These are phyloP conservation scores for Crithidia mellificae DNA, from an alignment of 208 protist genomes.

Conservation along the genomic window DNA sequence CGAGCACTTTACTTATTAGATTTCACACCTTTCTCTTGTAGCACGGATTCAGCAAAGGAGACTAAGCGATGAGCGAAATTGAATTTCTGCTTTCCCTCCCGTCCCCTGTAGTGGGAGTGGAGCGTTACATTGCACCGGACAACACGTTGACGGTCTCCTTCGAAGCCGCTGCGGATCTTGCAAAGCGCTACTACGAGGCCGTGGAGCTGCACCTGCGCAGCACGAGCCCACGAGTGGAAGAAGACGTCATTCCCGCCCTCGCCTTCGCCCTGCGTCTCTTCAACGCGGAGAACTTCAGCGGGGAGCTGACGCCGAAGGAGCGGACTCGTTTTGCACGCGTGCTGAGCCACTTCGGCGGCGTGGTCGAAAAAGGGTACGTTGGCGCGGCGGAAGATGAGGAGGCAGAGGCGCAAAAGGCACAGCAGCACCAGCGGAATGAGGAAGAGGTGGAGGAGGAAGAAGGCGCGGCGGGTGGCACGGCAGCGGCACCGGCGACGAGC, in stretches of 20 bases:
- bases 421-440: not conserved
- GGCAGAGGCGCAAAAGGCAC: too few species aligned
- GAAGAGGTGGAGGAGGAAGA: not conserved
- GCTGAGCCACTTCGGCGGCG: slow-evolving; percentile 46
- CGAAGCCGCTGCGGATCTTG: slow-evolving; percentile 37
- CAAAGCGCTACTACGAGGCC: slow-evolving; percentile 39
- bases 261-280: slow-evolving; percentile 81
- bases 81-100: slow-evolving; percentile 65
- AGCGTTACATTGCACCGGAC: slow-evolving; percentile 31
- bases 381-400: slow-evolving; percentile 13
- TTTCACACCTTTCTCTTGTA: too few species aligned
- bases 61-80: slow-evolving; percentile 11
- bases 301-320: slow-evolving; percentile 68
- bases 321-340: slow-evolving; percentile 40
- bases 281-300: slow-evolving; percentile 88
- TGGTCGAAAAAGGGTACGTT: slow-evolving; percentile 16
- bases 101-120: slow-evolving; percentile 34
- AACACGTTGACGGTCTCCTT: slow-evolving; percentile 54
- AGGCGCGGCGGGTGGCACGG: slow-evolving; percentile 5
- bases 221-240: slow-evolving; percentile 12
- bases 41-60: too few species aligned
- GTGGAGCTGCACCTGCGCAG: slow-evolving; percentile 53
- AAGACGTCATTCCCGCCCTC: slow-evolving; percentile 61
- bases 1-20: too few species aligned
- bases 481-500: slow-evolving; percentile 11